Base-by-base conservation (phyloP, 2,329 filamentous ascomycete genomes). In the Colletotrichum sp. region DNA sequence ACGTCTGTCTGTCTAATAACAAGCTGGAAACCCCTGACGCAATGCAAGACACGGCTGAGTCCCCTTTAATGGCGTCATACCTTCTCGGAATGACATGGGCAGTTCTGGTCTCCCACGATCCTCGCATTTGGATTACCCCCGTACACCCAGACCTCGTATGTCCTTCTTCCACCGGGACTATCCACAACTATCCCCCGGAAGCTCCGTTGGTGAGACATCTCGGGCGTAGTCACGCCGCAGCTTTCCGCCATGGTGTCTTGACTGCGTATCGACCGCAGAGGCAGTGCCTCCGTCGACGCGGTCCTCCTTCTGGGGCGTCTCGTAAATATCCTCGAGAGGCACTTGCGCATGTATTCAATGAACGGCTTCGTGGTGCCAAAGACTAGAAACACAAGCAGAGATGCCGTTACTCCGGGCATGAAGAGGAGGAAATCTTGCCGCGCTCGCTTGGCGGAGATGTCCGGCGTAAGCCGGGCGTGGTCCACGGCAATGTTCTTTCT, bases 401-500 rank as follows among this genome's bases (percentile, higher is more conserved):
- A 75, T 10, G 79, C 74, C 6, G 78, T 78, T 4, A 80, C 79
- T 1, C 79, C 81, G 2, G 80, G 80, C 24, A 82, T 76, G 62
- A 81, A 82, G 30, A 78, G 55, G 6, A 78, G 15, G 7, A 78
- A 77, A 24, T 78, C 77, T 6, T 60, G 36, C 1, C 30, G 74
- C 16, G 77, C 76, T 34, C 78, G 71, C 55, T 68, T 66, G 7
- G 65, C 66, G 52, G 81, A 83, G 18, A 85, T 76, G 69, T 88
- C 81, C 1, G 85, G 84, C 2, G 78, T 57, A 0, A 79, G 72
- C 2, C 80, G 77, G 2, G 81, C 75, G 28, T 80, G 78, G 28
- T 82, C 81, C 2, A 66, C 78, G 66, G 79, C 82, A 71, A 83
- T 86, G 24, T 77, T 80, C 3, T 78, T 73, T 62, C 82, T 79